Conservation (phyloP, 2,329 filamentous ascomycete species). For the Botrytis fabae region DNA sequence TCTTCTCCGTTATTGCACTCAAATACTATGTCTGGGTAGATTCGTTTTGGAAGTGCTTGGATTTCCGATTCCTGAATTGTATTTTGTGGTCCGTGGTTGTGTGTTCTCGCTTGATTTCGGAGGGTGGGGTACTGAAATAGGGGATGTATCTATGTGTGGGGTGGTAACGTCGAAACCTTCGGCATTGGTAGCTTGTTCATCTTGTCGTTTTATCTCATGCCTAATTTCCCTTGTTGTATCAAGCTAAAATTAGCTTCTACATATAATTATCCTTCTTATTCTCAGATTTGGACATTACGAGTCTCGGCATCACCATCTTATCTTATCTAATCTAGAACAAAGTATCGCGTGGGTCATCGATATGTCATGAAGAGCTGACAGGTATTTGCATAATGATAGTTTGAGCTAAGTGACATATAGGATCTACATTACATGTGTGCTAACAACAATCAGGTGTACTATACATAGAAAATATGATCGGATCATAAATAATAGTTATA, state of each 20-base stretch:
- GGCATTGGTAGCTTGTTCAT: background rate
- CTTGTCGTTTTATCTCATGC: background rate
- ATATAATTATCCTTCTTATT: background rate
- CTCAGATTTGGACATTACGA: background rate
- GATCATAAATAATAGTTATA: too few species aligned
- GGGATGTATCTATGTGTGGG: background rate
- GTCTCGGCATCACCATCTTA: background rate
- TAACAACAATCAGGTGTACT: too few species aligned
- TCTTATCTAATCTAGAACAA: too few species aligned
- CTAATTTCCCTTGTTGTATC: too few species aligned
- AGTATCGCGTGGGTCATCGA: too few species aligned
- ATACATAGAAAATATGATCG: too few species aligned
- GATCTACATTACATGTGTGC: too few species aligned
- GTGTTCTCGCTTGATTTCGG: background rate
- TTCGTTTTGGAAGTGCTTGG: background rate
- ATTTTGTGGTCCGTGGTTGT: background rate
- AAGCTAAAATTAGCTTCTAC: background rate
- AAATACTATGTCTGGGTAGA: background rate
- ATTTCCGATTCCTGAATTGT: background rate
- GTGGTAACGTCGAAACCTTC: background rate
- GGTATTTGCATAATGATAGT: background rate
- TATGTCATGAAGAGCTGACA: background rate
- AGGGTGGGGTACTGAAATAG: background rate
- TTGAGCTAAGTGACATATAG: too few species aligned
- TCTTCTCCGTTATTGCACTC: rapidly evolving